Percentiles rank a stretch among this genome's conserved stretches.
These are phyloP conservation scores for Amphirosellinia nigrospora DNA, from an alignment of 495 filamentous ascomycete genomes.

Conservation along the genomic window DNA sequence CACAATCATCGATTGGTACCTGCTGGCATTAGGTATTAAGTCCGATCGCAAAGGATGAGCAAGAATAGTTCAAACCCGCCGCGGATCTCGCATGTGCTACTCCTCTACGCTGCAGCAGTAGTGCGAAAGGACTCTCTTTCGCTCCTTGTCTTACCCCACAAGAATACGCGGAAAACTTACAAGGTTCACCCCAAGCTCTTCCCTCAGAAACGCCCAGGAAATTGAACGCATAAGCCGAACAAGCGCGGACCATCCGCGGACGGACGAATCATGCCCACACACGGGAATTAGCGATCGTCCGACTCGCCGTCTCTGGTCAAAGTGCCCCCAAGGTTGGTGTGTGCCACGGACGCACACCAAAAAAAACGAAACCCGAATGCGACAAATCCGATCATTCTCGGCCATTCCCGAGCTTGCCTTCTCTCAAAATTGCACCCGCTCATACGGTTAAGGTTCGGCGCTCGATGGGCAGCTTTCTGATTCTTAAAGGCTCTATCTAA, in stretches of 20 bases:
- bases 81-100: neutral
- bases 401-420: neutral
- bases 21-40: neutral
- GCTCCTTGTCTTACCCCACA: neutral
- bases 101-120: neutral
- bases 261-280: slow-evolving; percentile 5
- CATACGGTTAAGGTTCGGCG: neutral
- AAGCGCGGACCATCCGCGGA: neutral
- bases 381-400: neutral
- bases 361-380: slow-evolving; percentile 2
- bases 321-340: neutral
- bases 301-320: slow-evolving; percentile 19
- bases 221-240: neutral
- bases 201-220: slow-evolving; percentile 4
- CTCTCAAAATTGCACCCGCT: too few relatives aligned
- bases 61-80: neutral
- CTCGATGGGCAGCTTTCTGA: neutral
- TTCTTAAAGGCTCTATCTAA: neutral
- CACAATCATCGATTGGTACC: slow-evolving; percentile 1
- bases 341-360: neutral
- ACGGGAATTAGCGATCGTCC: slow-evolving; percentile 21
- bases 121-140: too few relatives aligned
- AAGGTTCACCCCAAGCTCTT: neutral
- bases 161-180: neutral
- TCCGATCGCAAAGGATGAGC: slow-evolving; percentile 12